Conservation (phyloP, 106 monocot genomes). For the Apostasia shenzhenica region DNA sequence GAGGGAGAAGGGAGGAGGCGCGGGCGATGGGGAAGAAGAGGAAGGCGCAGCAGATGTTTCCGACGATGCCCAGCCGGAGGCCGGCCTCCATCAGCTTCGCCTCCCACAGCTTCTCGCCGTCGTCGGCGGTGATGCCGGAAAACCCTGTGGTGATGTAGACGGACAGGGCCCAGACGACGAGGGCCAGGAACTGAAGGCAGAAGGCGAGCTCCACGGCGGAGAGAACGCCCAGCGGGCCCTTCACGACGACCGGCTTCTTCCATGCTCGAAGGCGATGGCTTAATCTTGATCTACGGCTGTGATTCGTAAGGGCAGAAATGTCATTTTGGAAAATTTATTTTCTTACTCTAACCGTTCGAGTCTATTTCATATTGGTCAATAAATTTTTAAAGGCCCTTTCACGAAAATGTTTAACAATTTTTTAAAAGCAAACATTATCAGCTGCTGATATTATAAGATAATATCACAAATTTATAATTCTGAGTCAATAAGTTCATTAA, state of each 20-base stretch:
- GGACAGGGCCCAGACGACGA: slow-evolving; percentile 52
- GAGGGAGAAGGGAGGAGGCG: slow-evolving; percentile 52
- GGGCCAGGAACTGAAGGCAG: slow-evolving; percentile 49
- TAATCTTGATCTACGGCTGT: neutral
- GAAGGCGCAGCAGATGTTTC: slow-evolving; percentile 49
- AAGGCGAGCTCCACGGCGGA: slow-evolving; percentile 48
- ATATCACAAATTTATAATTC: too few species aligned
- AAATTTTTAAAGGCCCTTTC: too few species aligned
- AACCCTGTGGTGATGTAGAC: slow-evolving; percentile 15
- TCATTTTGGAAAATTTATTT: neutral
- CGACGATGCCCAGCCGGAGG: slow-evolving; percentile 32
- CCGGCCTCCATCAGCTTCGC: slow-evolving; percentile 35
- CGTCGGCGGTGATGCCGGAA: slow-evolving; percentile 8
- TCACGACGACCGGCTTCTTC: slow-evolving; percentile 53
- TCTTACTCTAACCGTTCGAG: too few species aligned
- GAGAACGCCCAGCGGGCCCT: slow-evolving; percentile 56
- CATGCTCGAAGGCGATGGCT: slow-evolving; percentile 20
- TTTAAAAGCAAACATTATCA: too few species aligned
- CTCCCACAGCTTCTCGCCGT: slow-evolving; percentile 32
- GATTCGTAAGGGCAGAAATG: neutral
- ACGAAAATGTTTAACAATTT: too few species aligned
- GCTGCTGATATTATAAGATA: too few species aligned
- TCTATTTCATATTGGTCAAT: too few species aligned
- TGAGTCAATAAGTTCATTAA: too few species aligned
- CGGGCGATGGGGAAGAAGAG: slow-evolving; percentile 84